Base-by-base conservation (phyloP, 805 yeast genomes). In the Wickerhamiella occidentalis region DNA sequence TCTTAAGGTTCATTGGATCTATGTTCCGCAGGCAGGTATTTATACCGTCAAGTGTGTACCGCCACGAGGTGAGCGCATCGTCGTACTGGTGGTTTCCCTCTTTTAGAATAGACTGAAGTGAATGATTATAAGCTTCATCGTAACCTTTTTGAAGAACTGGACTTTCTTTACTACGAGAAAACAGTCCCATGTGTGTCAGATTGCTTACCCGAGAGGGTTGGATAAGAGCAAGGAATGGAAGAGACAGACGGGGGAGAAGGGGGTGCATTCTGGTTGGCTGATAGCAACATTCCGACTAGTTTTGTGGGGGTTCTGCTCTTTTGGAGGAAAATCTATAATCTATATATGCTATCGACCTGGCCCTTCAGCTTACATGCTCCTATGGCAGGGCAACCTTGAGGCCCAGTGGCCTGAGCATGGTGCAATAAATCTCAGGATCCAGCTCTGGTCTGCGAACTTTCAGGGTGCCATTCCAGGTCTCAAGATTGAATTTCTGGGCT, bases 61-160 rank as follows among this genome's bases (percentile, higher is more conserved):
- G 60, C 72, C 72, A 68, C 23, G 64, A 53, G 22, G 54, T 57
- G 17, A 68, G 58, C 18, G 70, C 65, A 19, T 58, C 59, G 18
- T 54, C 59, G 49, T 57, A 60, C 46, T 64, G 63, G 46, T 64
- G 63, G 51, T 63, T 64, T 23, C 68, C 61, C 51, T 67, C 71
- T 35, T 64, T 60, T 28, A 65, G 61, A 35, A 68, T 64, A 40
- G 69, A 61, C 54, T 68, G 68, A 25, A 69, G 58, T n/a, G 68
- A 64, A 30, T 60, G 53, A 55, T 65, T 64, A 55, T 68, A 66
- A n/a, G 71, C 68, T 26, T 67, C 70, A 49, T 68, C 68, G 56
- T 68, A 69, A 19, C 65, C 56, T 37, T 56, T 53, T 52, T 69
- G 71, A 29, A 68, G 64, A 19, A 45, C 26, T n/a, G 48, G 48